phyloP scores from a whole-genome alignment of 768 basidiomycete genomes.

The Suillus alpinus region DNA sequence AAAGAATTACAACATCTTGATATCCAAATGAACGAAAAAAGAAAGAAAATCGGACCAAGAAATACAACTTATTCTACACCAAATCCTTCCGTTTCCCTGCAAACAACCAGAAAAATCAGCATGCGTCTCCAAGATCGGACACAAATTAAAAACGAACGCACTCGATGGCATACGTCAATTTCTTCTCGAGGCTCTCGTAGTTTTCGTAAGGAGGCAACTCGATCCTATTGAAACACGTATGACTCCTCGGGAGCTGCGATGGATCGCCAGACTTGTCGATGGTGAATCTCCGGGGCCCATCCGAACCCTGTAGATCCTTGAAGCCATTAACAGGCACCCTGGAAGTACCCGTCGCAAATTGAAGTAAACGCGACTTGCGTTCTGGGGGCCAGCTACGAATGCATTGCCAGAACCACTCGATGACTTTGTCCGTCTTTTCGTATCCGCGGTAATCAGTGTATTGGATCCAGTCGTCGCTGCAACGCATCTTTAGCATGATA shows the following conservation, averaged over 20 bases:
- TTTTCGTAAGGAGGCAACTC: conserved; percentile 90
- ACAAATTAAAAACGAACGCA: conserved; percentile 35
- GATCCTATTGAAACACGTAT: conserved; percentile 91
- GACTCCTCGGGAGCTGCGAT: conserved; percentile 81
- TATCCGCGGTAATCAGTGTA: conserved; percentile 92
- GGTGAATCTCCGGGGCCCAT: conserved; percentile 89
- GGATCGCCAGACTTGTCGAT: conserved; percentile 95
- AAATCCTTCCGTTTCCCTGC: conserved; percentile 77
- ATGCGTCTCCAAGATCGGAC: neutral
- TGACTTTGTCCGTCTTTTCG: conserved; percentile 81
- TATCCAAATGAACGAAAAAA: conserved; percentile 1
- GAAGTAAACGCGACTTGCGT: conserved; percentile 79
- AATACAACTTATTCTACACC: conserved; percentile 48
- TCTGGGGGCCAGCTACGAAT: conserved; percentile 89
- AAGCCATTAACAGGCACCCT: conserved; percentile 89
- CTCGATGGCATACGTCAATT: conserved; percentile 83
- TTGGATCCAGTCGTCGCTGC: conserved; percentile 87
- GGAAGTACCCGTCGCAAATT: conserved; percentile 88
- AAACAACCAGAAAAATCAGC: conserved; percentile 8
- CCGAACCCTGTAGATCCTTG: conserved; percentile 91
- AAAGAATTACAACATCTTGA: neutral
- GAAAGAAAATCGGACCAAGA: conserved; percentile 5
- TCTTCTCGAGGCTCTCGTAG: conserved; percentile 83
- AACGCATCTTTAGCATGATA: neutral
- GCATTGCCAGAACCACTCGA: conserved; percentile 96